Conservation (phyloP, 2,329 filamentous ascomycete species). For the Lasiodiplodia citricola region DNA sequence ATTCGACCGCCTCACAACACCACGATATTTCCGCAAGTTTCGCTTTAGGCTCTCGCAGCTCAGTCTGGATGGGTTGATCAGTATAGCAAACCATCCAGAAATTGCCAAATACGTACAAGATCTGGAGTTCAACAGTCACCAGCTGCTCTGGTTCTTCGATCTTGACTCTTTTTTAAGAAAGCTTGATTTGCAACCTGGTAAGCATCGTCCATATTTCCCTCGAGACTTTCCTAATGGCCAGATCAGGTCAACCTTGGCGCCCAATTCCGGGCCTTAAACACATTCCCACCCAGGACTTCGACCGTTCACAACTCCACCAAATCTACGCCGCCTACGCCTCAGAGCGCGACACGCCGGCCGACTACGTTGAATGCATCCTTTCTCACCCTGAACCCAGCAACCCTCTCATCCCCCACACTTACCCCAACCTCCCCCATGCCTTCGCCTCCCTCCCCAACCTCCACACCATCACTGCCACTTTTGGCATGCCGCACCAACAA, state of each 20-base stretch:
- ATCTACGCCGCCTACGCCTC: slow-evolving; percentile 4
- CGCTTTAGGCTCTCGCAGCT: slow-evolving; percentile 1
- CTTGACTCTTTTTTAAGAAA: slow-evolving; percentile 1
- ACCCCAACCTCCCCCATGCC: background rate
- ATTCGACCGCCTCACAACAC: slow-evolving; percentile 1
- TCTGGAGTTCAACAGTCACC: slow-evolving; percentile 10
- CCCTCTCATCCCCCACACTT: slow-evolving; percentile 2
- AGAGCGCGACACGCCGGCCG: slow-evolving; percentile 1
- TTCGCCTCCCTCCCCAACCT: slow-evolving; percentile 4
- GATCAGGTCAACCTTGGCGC: background rate
- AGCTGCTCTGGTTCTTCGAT: slow-evolving; percentile 15
- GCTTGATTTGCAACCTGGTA: background rate
- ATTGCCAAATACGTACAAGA: slow-evolving; percentile 4
- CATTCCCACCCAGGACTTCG: slow-evolving; percentile 3
- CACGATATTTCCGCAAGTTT: background rate
- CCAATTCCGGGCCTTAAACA: slow-evolving; percentile 1
- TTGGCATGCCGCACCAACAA: slow-evolving; percentile 1
- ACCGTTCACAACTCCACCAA: background rate
- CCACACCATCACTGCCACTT: background rate
- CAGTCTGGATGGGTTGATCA: background rate
- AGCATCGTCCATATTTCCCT: background rate
- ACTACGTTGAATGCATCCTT: slow-evolving; percentile 3
- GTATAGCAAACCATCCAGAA: background rate
- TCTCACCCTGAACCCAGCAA: background rate
- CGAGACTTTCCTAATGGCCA: background rate